phyloP scores from a whole-genome alignment of 495 filamentous ascomycete species.

The Hyaloscypha finlandica region DNA sequence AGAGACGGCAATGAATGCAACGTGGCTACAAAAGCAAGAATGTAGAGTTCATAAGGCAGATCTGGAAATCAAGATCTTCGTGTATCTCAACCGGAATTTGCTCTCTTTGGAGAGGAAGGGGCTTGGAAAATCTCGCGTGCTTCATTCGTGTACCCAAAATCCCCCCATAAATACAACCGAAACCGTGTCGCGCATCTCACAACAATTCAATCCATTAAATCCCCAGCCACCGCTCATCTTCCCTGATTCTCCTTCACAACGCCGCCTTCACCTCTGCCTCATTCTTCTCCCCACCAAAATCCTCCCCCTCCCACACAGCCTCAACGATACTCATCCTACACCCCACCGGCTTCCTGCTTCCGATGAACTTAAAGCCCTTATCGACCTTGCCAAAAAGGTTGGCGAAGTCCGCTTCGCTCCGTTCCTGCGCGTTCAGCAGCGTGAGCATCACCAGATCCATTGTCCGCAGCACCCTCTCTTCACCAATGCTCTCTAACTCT shows the following conservation, averaged over 20 bases:
- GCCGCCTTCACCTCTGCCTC: neutral
- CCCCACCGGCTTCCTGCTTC: conserved; percentile 32
- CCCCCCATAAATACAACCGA: too few species aligned
- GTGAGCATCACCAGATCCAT: conserved; percentile 60
- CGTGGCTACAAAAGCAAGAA: too few species aligned
- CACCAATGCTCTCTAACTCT: conserved; percentile 42
- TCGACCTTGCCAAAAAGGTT: conserved; percentile 47
- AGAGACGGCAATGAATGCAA: too few species aligned
- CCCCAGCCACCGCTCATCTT: too few species aligned
- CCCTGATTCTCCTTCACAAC: neutral
- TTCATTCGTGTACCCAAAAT: too few species aligned
- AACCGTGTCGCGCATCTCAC: too few species aligned
- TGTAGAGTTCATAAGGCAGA: too few species aligned
- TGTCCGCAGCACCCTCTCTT: conserved; percentile 52
- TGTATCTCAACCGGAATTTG: too few species aligned
- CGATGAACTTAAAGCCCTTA: conserved; percentile 46
- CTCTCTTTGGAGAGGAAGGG: too few species aligned
- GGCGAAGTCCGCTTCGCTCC: conserved; percentile 48
- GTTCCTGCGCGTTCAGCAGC: conserved; percentile 56
- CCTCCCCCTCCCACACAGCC: conserved; percentile 47
- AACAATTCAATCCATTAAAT: too few species aligned
- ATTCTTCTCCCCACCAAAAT: conserved; percentile 24
- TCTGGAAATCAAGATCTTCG: too few species aligned
- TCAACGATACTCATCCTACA: conserved; percentile 54
- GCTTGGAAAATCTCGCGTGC: too few species aligned